Evolutionary conservation across 2,329 filamentous ascomycete genomes (phyloP).

Genomic region (Fusarium sp.): DNA sequence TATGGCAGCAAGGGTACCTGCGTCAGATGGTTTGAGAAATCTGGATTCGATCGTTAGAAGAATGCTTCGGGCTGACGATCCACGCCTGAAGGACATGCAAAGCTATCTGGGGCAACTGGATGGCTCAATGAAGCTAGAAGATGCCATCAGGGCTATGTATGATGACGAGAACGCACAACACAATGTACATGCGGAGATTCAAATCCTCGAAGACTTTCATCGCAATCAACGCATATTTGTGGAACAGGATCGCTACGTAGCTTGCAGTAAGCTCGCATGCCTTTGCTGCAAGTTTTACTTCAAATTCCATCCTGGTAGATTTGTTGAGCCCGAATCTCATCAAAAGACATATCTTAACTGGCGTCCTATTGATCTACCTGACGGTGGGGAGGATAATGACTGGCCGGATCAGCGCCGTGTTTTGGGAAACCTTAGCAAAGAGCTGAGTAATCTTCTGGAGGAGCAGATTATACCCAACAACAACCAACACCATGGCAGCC

Average conservation of each 20-base stretch:
- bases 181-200: slow-evolving; percentile 27
- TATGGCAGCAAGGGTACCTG: slow-evolving; percentile 31
- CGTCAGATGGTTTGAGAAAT: slow-evolving; percentile 45
- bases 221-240: slow-evolving; percentile 50
- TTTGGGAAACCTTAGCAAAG: slow-evolving; percentile 14
- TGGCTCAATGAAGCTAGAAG: not conserved
- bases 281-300: slow-evolving; percentile 62
- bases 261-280: slow-evolving; percentile 64
- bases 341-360: slow-evolving; percentile 57
- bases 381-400: slow-evolving; percentile 1
- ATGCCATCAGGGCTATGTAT: slow-evolving; percentile 19
- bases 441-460: slow-evolving; percentile 17
- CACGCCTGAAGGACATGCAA: not conserved
- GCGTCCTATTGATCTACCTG: slow-evolving; percentile 44
- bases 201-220: slow-evolving; percentile 60
- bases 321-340: slow-evolving; percentile 51
- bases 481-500: slow-evolving; percentile 2
- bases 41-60: slow-evolving; percentile 49
- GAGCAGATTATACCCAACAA: slow-evolving; percentile 9
- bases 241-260: slow-evolving; percentile 58
- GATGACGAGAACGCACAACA: slow-evolving; percentile 40
- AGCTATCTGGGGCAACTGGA: slow-evolving; percentile 9
- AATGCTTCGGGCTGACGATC: slow-evolving; percentile 42
- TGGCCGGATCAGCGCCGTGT: slow-evolving; percentile 18
- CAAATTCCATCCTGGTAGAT: slow-evolving; percentile 51